Base-by-base conservation (phyloP, 768 basidiomycete genomes). In the Boletus sp. region DNA sequence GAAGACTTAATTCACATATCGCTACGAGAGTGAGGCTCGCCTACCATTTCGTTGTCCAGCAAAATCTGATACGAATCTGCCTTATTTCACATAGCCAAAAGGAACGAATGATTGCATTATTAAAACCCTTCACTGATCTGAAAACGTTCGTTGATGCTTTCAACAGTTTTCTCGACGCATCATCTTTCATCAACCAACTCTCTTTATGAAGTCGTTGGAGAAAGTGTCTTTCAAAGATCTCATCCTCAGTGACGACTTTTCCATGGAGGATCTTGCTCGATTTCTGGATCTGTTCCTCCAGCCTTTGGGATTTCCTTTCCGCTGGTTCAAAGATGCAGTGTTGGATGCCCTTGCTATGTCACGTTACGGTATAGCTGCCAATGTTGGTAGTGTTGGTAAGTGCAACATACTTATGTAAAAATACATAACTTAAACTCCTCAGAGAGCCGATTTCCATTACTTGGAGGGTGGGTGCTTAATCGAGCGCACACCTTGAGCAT, bases 171-270 rank as follows among this genome's bases (percentile, higher is more conserved):
- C 57, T 35, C 66, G 73, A 7, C 63, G 73, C 0, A 64, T 73
- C 29, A 60, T 73, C 39, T 69, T 71, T 28, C 60, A 75, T 24
- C 52, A 75, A 11, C 67, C 66, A 0, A 55, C 36, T 11, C 62
- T 75, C 4, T 69, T 67, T 36, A 55, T 65, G 60, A 70, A 68
- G 45, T 55, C 71, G 6, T n/a, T 66, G 28, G 64, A 64, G 14
- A 73, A 63, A 39, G 73, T 71, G 3, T 75, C 72, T 14, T 63
- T 74, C 50, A 64, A 64, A 46, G 72, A 75, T 46, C 50, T 75
- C n/a, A 37, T 73, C 18, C 58, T 73, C 42, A 64, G 67, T 33
- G 65, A 75, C 5, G 66, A 72, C 32, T 72, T 74, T 44, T 58
- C 65, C 0, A 30, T 58, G 0, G 68, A 68, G 3, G 71, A 74